Evolutionary conservation across 305 asterid species (phyloP).

Genomic region (Solanum hybrid): DNA sequence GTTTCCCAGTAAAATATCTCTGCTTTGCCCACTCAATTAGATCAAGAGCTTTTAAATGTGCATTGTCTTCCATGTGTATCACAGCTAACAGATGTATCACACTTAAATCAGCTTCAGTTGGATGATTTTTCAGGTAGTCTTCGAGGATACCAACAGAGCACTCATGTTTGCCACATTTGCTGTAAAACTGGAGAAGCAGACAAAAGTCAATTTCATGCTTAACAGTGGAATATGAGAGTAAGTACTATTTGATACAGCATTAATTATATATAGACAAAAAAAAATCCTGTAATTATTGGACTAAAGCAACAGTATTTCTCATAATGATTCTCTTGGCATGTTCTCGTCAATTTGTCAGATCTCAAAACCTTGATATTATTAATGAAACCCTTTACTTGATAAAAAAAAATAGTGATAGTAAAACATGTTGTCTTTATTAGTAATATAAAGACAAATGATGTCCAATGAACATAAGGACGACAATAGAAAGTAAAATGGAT

Average conservation of each 20-base stretch:
- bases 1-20: conserved; percentile 9
- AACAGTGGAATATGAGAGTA: not conserved
- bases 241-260: not conserved
- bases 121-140: conserved; percentile 10
- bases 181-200: conserved; percentile 6
- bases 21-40: conserved; percentile 6
- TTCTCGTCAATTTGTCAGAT: not conserved
- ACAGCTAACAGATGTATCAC: conserved; percentile 3
- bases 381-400: not conserved
- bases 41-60: conserved; percentile 11
- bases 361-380: not conserved
- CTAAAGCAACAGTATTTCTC: not conserved
- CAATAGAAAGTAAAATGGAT: not conserved
- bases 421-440: not conserved
- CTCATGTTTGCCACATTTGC: conserved; percentile 9
- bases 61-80: conserved; percentile 12
- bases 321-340: not conserved
- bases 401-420: not conserved
- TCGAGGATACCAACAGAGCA: conserved; percentile 5
- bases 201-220: not conserved
- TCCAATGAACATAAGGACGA: not conserved
- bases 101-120: conserved; percentile 7
- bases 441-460: not conserved
- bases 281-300: not conserved
- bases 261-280: not conserved